phyloP scores from a whole-genome alignment of 176 grass and related monocot species.

The Phoenix dactylifera region DNA sequence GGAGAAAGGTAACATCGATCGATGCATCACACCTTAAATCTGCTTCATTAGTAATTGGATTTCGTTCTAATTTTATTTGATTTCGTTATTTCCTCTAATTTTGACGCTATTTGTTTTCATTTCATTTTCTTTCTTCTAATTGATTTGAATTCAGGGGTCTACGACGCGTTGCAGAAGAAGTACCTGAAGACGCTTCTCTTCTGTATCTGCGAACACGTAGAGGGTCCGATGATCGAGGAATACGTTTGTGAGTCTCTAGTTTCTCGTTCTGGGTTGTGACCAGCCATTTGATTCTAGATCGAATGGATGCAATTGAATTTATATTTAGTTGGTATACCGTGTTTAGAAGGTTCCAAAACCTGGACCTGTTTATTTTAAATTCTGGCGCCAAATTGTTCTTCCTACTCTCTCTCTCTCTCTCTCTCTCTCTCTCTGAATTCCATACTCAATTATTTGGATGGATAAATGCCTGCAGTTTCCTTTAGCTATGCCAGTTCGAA shows the following conservation, averaged over 20 bases:
- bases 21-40: neutral
- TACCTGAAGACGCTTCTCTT: conserved; percentile 95
- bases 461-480: conserved; percentile 39
- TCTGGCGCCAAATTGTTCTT: too few relatives aligned
- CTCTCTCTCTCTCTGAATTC: conserved; percentile 3
- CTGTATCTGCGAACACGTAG: conserved; percentile 82
- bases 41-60: neutral
- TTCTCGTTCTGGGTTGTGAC: conserved; percentile 4
- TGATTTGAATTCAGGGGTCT: conserved; percentile 46
- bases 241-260: conserved; percentile 60
- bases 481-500: conserved; percentile 71
- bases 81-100: conserved; percentile 20
- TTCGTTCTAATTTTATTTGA: neutral
- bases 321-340: too few relatives aligned
- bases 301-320: neutral
- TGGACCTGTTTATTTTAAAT: too few relatives aligned
- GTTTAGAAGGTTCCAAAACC: too few relatives aligned
- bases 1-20: conserved; percentile 76
- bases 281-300: too few relatives aligned
- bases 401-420: neutral
- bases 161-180: conserved; percentile 96
- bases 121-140: conserved; percentile 5
- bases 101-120: conserved; percentile 13
- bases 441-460: neutral
- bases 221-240: conserved; percentile 92